A percentile compares a stretch with the other conserved stretches of the same genome.
phyloP scores from a whole-genome alignment of 2,329 filamentous ascomycete genomes.

The Pleurostoma richardsiae region DNA sequence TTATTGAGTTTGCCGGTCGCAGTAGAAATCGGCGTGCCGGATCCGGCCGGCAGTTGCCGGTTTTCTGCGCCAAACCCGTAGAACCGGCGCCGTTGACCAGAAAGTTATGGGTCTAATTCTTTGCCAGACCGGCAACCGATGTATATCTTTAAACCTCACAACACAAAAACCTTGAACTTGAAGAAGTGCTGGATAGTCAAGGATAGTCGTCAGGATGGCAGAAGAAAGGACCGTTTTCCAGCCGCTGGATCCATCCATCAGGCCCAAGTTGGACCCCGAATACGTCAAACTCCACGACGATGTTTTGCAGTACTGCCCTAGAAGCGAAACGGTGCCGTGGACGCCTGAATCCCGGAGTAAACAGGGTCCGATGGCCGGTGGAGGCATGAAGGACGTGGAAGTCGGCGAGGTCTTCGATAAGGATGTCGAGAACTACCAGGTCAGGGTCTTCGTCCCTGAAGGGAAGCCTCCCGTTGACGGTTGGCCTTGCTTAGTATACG shows the following conservation, averaged over 20 bases:
- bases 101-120: too few species aligned
- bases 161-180: too few species aligned
- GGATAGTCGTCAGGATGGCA: too few species aligned
- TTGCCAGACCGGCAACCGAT: too few species aligned
- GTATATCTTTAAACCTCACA: too few species aligned
- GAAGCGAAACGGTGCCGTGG: slow-evolving; percentile 21
- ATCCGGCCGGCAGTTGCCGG: too few species aligned
- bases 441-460: background rate
- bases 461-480: background rate
- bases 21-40: too few species aligned
- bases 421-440: background rate
- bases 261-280: slow-evolving; percentile 26
- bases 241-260: slow-evolving; percentile 25
- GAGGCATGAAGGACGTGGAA: background rate
- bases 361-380: background rate
- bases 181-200: too few species aligned
- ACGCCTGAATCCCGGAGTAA: slow-evolving; percentile 12
- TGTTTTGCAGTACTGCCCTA: slow-evolving; percentile 27
- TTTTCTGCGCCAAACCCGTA: too few species aligned
- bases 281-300: slow-evolving; percentile 31
- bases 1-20: too few species aligned
- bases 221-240: slow-evolving; percentile 9
- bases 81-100: too few species aligned
- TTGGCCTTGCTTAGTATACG: background rate
- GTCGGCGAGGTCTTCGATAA: background rate